Evolutionary conservation across 495 filamentous ascomycete genomes (phyloP), one percentile per base, ranked within the genome.

Genomic region (Podospora bellae-mahoneyi): DNA sequence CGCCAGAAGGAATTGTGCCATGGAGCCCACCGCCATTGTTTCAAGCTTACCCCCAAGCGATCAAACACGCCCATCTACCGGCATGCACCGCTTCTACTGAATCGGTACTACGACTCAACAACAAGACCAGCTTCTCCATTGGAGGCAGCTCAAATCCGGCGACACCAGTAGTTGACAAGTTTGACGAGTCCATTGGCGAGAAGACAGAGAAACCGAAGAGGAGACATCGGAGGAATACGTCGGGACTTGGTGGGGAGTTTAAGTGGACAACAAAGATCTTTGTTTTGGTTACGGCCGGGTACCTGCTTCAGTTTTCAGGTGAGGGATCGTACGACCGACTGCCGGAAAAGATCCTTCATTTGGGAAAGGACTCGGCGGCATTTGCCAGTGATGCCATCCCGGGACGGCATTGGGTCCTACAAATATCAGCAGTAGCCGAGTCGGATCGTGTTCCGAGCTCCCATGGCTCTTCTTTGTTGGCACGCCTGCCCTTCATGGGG

Each of bases 351-450:
- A 85, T 95, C 72, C 80, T 98, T 71, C 89, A 91, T 48, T 81
- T 99, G 28, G 91, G 90, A 1, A 90, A 90, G 67, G 87, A 92
- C 19, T 97, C 95, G 5, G 93, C 93, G 15, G 95, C 95, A 20
- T 99, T 96, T 81, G 95, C 91, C 0, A 97, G 89, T 71, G 95
- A 99, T 78, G 86, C 90, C 3, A 95, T 99, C 69, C 93, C 94
- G 0, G 95, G 95, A 27, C 90, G 89, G 68, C 95, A 94, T 71
- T 97, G 90, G 87, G 95, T 99, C 2, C 74, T 99, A 62, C 95
- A 97, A 72, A 86, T 98, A 16, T 92, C 90, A n/a, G 90, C 94
- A 61, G 83, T 85, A 20, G 85, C 84, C 5, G 86, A 89, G 20
- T 83, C 87, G 10, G 90, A 95, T 32, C 84, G 84, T 23, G 75